These are phyloP conservation scores for Elsinoe fawcettii DNA, from an alignment of 2,329 filamentous ascomycete species.

Conservation along the genomic window DNA sequence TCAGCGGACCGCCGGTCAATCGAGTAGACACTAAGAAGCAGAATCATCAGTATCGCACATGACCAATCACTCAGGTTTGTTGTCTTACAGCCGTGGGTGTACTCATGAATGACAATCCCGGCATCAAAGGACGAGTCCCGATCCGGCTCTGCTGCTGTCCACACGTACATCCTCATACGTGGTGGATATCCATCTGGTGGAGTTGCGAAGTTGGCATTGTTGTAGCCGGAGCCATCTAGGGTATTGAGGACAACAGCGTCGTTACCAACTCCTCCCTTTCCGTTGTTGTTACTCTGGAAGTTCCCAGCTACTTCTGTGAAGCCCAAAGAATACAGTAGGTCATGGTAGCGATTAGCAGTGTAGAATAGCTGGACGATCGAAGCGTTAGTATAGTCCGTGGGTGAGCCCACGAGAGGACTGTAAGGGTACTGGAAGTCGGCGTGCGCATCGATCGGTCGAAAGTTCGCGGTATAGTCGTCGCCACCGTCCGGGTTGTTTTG, in stretches of 20 bases:
- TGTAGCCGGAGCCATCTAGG: conserved; percentile 49
- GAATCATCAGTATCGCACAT: not conserved
- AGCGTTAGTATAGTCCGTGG: conserved; percentile 25
- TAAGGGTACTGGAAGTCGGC: conserved; percentile 25
- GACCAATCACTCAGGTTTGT: not conserved
- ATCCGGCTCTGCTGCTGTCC: conserved; percentile 40
- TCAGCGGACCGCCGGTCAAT: conserved; percentile 51
- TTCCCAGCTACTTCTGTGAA: conserved; percentile 54
- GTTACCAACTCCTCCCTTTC: conserved; percentile 42
- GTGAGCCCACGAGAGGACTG: no score
- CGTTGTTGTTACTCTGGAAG: conserved; percentile 52
- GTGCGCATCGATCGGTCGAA: not conserved
- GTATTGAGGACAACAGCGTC: conserved; percentile 31
- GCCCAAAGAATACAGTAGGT: conserved; percentile 50
- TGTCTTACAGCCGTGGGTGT: conserved; percentile 36
- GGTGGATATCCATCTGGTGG: conserved; percentile 45
- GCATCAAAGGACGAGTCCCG: conserved; percentile 53
- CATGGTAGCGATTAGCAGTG: conserved; percentile 53
- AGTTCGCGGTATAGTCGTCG: conserved; percentile 37
- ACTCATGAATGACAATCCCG: conserved; percentile 54
- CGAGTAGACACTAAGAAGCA: conserved; percentile 44
- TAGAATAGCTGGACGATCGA: conserved; percentile 55
- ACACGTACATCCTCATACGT: conserved; percentile 55
- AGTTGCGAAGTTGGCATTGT: conserved; percentile 53
- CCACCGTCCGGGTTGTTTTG: conserved; percentile 46